Evolutionary conservation across 2,329 filamentous ascomycete genomes (phyloP).

Genomic region (Fulvia fulva): DNA sequence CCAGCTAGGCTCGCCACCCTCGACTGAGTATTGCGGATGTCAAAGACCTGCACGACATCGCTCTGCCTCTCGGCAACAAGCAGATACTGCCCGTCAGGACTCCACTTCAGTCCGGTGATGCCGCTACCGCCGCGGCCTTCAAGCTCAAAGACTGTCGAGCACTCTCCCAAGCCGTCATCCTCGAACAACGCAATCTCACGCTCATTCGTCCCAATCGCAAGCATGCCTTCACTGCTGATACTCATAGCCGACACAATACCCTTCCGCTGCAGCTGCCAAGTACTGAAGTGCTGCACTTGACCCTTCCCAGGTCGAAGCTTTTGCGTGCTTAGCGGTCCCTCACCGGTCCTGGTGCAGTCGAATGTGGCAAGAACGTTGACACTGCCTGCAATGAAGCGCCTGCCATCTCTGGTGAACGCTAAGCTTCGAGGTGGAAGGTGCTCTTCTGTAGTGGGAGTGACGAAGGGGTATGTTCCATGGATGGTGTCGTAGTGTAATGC

Average conservation of each 20-base stretch:
- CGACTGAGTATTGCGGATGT: constrained; percentile 53
- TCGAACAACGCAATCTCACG: constrained; percentile 56
- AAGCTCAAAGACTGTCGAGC: constrained; percentile 47
- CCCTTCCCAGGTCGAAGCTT: constrained; percentile 34
- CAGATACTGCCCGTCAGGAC: constrained; percentile 54
- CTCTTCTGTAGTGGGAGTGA: constrained; percentile 54
- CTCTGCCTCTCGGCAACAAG: constrained; percentile 56
- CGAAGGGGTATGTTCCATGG: constrained; percentile 52
- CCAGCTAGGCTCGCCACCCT: constrained; percentile 48
- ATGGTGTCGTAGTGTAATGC: constrained; percentile 45
- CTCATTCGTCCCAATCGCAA: constrained; percentile 57
- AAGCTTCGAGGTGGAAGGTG: constrained; percentile 54
- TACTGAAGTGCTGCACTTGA: constrained; percentile 35
- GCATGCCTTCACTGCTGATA: constrained; percentile 45
- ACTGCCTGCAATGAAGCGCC: constrained; percentile 55
- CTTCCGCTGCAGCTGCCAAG: constrained; percentile 50
- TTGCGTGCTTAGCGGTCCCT: constrained; percentile 44
- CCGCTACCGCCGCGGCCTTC: constrained; percentile 45
- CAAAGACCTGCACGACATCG: constrained; percentile 55
- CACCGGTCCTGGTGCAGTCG: constrained; percentile 48
- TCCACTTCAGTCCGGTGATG: constrained; percentile 56
- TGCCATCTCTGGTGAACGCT: constrained; percentile 47
- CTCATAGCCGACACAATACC: constrained; percentile 53
- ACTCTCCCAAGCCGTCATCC: constrained; percentile 45
- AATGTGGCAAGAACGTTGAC: constrained; percentile 53